Evolutionary conservation across 768 basidiomycete species (phyloP).

Genomic region (Hypholoma sublateritium): DNA sequence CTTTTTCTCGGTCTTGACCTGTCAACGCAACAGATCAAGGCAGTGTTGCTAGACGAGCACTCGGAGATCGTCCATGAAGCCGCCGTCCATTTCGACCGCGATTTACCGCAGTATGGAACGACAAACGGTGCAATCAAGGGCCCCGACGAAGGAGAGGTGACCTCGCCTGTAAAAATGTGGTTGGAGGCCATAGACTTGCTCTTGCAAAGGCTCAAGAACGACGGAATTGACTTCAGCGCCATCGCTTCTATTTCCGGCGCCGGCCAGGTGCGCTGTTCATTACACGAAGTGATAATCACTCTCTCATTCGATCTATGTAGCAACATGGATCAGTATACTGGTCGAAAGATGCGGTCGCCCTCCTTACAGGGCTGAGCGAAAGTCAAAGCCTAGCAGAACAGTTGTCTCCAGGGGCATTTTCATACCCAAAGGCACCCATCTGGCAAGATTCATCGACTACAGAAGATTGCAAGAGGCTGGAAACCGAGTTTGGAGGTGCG

Average conservation of each 20-base stretch:
- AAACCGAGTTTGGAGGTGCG: constrained; percentile 66
- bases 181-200: constrained; percentile 83
- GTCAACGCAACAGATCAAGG: constrained; percentile 85
- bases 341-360: constrained; percentile 52
- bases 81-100: constrained; percentile 77
- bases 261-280: constrained; percentile 55
- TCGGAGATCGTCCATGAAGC: constrained; percentile 63
- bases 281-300: neutral
- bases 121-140: constrained; percentile 66
- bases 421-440: constrained; percentile 68
- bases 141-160: constrained; percentile 70
- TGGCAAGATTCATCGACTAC: constrained; percentile 93
- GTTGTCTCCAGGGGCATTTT: constrained; percentile 64
- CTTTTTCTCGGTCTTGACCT: constrained; percentile 82
- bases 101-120: constrained; percentile 69
- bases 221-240: constrained; percentile 55
- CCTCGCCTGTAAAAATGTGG: constrained; percentile 81
- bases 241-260: constrained; percentile 75
- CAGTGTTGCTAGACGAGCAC: constrained; percentile 61
- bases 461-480: constrained; percentile 67
- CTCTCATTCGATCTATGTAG: constrained; percentile 30
- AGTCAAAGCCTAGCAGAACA: constrained; percentile 54
- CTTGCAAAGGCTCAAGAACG: constrained; percentile 57
- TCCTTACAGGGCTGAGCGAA: constrained; percentile 56
- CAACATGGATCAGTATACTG: constrained; percentile 91